phyloP scores from a whole-genome alignment of 2,329 filamentous ascomycete species.

The Colletotrichum musicola region DNA sequence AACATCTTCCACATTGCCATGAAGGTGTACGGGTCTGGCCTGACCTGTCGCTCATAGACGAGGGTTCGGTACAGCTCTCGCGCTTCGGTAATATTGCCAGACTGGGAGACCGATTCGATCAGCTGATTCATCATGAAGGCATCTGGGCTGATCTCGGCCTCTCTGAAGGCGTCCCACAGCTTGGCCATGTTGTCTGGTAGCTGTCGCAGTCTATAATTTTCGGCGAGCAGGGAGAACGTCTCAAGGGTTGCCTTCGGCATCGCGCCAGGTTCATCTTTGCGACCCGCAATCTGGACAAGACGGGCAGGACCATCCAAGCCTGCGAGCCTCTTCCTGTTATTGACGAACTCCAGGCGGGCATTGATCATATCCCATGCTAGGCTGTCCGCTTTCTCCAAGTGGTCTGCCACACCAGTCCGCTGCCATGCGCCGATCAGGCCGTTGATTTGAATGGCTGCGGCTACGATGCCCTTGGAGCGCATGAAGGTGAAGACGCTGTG shows the following conservation, averaged over 20 bases:
- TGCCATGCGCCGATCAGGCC: slow-evolving; percentile 85
- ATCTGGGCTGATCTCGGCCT: slow-evolving; percentile 75
- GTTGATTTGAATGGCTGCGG: slow-evolving; percentile 83
- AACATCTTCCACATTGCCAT: slow-evolving; percentile 74
- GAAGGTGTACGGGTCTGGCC: slow-evolving; percentile 77
- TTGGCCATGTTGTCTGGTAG: slow-evolving; percentile 69
- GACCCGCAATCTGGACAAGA: slow-evolving; percentile 40
- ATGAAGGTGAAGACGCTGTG: slow-evolving; percentile 81
- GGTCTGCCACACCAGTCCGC: slow-evolving; percentile 67
- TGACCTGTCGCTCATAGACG: slow-evolving; percentile 60
- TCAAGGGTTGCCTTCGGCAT: slow-evolving; percentile 76
- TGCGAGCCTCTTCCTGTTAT: slow-evolving; percentile 54
- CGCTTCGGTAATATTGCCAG: slow-evolving; percentile 67
- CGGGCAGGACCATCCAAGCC: slow-evolving; percentile 44
- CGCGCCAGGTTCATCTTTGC: slow-evolving; percentile 36
- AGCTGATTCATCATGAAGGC: slow-evolving; percentile 85
- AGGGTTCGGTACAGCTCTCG: slow-evolving; percentile 68
- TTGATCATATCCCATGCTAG: slow-evolving; percentile 84
- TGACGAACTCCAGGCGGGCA: slow-evolving; percentile 73
- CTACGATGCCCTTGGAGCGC: slow-evolving; percentile 74
- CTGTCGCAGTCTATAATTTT: slow-evolving; percentile 76
- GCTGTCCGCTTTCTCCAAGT: slow-evolving; percentile 72
- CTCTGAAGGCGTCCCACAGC: slow-evolving; percentile 72
- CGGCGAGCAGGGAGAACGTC: slow-evolving; percentile 81
- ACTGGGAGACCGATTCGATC: slow-evolving; percentile 74